These are phyloP conservation scores for Friedmanniomyces endolithicus DNA, from an alignment of 495 filamentous ascomycete genomes.

Conservation along the genomic window DNA sequence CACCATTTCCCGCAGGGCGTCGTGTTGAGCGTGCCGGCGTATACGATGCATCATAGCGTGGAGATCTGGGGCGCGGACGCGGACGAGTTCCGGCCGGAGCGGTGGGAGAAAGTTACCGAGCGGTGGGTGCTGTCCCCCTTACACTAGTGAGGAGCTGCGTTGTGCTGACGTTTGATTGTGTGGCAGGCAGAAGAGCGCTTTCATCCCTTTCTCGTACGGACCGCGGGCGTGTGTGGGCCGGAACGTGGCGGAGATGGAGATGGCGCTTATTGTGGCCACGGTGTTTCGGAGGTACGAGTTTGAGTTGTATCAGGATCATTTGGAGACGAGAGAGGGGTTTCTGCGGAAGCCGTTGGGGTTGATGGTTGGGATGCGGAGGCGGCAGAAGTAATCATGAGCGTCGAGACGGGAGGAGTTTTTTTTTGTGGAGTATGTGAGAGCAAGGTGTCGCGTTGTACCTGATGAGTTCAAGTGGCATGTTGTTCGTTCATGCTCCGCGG, in stretches of 20 bases:
- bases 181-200: conserved; percentile 58
- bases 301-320: conserved; percentile 51
- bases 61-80: conserved; percentile 78
- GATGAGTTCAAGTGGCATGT: too few species aligned
- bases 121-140: too few species aligned
- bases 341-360: conserved; percentile 73
- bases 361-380: conserved; percentile 54
- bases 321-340: conserved; percentile 81
- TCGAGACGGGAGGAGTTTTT: too few species aligned
- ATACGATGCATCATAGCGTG: conserved; percentile 72
- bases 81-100: conserved; percentile 62
- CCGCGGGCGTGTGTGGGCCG: conserved; percentile 72
- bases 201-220: conserved; percentile 75
- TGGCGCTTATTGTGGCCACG: conserved; percentile 66
- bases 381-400: conserved; percentile 24
- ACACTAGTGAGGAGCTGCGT: too few species aligned
- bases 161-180: too few species aligned
- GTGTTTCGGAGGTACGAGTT: conserved; percentile 70
- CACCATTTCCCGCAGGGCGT: conserved; percentile 62
- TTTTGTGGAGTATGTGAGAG: too few species aligned
- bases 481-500: too few species aligned
- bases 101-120: conserved; percentile 47
- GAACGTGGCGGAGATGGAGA: conserved; percentile 89
- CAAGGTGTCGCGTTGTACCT: too few species aligned
- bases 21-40: conserved; percentile 72